phyloP scores from a whole-genome alignment of 2,329 filamentous ascomycete species.

The Pezicula rhizophila region DNA sequence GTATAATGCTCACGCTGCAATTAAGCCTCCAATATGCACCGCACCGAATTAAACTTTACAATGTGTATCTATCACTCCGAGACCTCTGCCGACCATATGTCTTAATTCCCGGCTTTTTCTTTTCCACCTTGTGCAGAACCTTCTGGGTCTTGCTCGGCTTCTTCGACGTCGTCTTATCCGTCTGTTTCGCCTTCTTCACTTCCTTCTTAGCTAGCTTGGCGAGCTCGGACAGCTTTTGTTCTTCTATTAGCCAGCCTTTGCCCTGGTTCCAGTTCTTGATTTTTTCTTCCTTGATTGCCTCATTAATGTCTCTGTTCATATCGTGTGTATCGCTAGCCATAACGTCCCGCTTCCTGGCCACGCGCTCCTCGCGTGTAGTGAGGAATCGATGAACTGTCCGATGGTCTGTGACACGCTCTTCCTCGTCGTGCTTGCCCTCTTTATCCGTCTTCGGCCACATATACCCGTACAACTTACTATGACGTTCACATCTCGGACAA shows the following conservation, averaged over 20 bases:
- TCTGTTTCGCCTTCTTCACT: not conserved
- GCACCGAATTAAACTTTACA: no score
- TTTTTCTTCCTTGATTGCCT: not conserved
- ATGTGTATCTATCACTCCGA: no score
- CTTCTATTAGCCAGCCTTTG: not conserved
- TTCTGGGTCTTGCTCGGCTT: not conserved
- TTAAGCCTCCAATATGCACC: no score
- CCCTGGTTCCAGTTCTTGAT: not conserved
- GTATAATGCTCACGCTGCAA: no score
- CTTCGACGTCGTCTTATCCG: not conserved
- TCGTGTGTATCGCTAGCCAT: not conserved
- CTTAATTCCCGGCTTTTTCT: no score
- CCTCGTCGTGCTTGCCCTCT: conserved; percentile 66
- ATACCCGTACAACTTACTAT: conserved; percentile 92
- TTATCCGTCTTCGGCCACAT: conserved; percentile 93
- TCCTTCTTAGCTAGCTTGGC: not conserved
- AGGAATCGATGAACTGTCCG: conserved; percentile 83
- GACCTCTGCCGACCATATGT: no score
- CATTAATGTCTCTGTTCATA: not conserved
- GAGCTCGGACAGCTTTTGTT: not conserved
- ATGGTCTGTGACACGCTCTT: conserved; percentile 68
- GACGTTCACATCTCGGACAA: conserved; percentile 88
- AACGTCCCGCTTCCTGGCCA: conserved; percentile 15
- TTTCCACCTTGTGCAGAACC: no score
- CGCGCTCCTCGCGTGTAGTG: conserved; percentile 57